Base-by-base conservation (phyloP, 2,329 filamentous ascomycete species). In the Lasiodiplodia sp. region DNA sequence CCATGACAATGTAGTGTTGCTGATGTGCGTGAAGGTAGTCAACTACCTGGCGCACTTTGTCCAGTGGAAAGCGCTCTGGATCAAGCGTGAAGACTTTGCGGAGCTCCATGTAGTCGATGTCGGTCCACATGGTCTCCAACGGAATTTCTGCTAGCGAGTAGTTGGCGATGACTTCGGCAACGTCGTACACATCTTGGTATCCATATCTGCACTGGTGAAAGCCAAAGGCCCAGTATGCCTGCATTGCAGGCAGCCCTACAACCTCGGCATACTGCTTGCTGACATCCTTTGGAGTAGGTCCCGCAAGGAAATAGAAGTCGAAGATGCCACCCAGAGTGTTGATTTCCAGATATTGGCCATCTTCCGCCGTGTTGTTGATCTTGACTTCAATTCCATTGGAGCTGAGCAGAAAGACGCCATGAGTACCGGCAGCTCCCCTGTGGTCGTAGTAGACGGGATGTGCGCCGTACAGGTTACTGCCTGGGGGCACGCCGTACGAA, bases 391-490 rank as follows among this genome's bases (percentile, higher is more conserved):
- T 94, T 40, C 78, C 78, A 51, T 73, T 72, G 2, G 75, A 75
- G 68, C 72, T 78, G 18, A 77, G 74, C 25, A 79, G 55, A 66
- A 79, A 78, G 12, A 79, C 78, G 49, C 76, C 78, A 66, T 79
- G 78, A 6, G 78, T 79, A 7, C 78, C 78, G 5, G 72, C 71
- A 31, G 80, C 75, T 7, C 84, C 84, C 23, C 92, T 86, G 75
- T 92, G 89, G 69, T 94, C 91, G 72, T 90, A 88, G 79, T 93
- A 93, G n/a, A 93, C 82, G 0, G 91, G 91, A 71, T 94, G 91
- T 62, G 86, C 87, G 4, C 91, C 90, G 72, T 94, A 94, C 4
- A 94, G 78, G 72, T 94, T 94, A 21, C 85, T 83, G 1, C 86
- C 86, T 1, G 82, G 77, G 0, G 91, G 91, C 0, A 89, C 82